Evolutionary conservation across 768 basidiomycete genomes (phyloP).

Genomic region (Porphyrellus cyaneotinctus): DNA sequence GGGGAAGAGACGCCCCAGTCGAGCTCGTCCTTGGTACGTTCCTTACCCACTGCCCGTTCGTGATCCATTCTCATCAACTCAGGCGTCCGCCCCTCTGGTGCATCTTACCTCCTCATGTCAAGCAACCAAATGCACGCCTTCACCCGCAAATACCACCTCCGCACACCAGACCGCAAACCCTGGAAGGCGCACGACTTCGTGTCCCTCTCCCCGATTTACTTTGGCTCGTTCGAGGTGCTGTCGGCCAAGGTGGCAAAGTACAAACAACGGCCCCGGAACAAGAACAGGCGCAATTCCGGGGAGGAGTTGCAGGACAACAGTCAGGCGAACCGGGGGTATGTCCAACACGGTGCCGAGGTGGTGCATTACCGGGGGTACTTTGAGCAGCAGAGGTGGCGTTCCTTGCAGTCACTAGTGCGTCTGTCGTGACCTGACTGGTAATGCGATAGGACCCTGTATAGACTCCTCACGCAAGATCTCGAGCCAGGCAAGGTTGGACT

Average conservation of each 20-base stretch:
- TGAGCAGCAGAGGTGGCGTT: slow-evolving; percentile 42
- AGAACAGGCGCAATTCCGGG: slow-evolving; percentile 11
- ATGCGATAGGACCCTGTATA: slow-evolving; percentile 29
- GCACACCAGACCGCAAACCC: slow-evolving; percentile 6
- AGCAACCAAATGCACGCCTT: slow-evolving; percentile 28
- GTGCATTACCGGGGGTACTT: slow-evolving; percentile 37
- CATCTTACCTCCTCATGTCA: slow-evolving; percentile 44
- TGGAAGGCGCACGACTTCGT: slow-evolving; percentile 31
- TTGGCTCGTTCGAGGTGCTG: slow-evolving; percentile 33
- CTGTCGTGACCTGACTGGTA: neutral
- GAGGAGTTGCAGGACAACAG: slow-evolving; percentile 34
- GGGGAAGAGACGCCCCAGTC: slow-evolving; percentile 24
- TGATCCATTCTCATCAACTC: neutral
- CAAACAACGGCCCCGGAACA: slow-evolving; percentile 29
- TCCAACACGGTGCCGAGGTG: slow-evolving; percentile 15
- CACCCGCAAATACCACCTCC: slow-evolving; percentile 16
- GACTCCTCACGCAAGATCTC: slow-evolving; percentile 23
- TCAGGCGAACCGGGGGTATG: slow-evolving; percentile 40
- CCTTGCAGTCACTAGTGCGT: neutral
- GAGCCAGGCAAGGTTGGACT: slow-evolving; percentile 33
- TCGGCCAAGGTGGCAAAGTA: slow-evolving; percentile 36
- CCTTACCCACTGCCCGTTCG: too few relatives aligned
- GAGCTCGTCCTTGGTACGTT: slow-evolving; percentile 44
- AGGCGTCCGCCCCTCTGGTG: slow-evolving; percentile 44
- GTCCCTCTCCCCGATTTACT: slow-evolving; percentile 48